phyloP scores from a whole-genome alignment of 2,329 filamentous ascomycete species.

The Trichoderma breve region DNA sequence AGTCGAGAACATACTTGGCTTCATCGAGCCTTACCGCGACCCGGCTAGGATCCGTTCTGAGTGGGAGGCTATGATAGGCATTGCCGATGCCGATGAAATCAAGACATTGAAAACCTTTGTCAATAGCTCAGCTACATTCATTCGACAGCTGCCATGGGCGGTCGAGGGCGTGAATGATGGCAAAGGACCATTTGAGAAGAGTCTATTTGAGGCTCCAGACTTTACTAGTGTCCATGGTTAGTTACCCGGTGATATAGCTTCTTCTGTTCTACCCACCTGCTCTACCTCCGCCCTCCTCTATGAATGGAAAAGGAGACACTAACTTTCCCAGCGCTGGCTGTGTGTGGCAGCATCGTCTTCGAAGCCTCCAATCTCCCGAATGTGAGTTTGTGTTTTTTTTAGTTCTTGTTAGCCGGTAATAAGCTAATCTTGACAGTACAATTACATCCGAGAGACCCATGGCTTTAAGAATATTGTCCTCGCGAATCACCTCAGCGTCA shows the following conservation, averaged over 20 bases:
- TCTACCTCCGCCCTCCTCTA: too few species aligned
- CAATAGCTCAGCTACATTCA: conserved; percentile 50
- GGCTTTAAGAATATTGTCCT: conserved; percentile 66
- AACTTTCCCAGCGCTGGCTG: not conserved
- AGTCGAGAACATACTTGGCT: conserved; percentile 50
- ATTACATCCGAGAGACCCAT: conserved; percentile 55
- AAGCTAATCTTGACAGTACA: conserved; percentile 41
- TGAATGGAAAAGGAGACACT: not conserved
- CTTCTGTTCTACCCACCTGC: conserved; percentile 30
- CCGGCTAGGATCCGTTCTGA: conserved; percentile 57
- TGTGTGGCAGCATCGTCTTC: not conserved
- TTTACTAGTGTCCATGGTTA: conserved; percentile 70
- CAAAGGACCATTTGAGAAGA: conserved; percentile 65
- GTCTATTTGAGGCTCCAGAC: conserved; percentile 68
- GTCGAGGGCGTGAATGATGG: conserved; percentile 35
- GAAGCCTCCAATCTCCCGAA: not conserved
- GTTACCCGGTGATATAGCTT: not conserved
- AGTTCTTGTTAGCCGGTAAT: not conserved
- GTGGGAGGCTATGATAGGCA: conserved; percentile 58
- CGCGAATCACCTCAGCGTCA: conserved; percentile 54
- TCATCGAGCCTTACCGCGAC: conserved; percentile 63
- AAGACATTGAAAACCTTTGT: not conserved
- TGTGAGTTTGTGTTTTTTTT: not conserved
- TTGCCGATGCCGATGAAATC: conserved; percentile 33
- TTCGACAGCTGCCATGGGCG: conserved; percentile 66